These are phyloP conservation scores for Globisporangium nagaii DNA, from an alignment of 352 stramenopile species.

Conservation along the genomic window DNA sequence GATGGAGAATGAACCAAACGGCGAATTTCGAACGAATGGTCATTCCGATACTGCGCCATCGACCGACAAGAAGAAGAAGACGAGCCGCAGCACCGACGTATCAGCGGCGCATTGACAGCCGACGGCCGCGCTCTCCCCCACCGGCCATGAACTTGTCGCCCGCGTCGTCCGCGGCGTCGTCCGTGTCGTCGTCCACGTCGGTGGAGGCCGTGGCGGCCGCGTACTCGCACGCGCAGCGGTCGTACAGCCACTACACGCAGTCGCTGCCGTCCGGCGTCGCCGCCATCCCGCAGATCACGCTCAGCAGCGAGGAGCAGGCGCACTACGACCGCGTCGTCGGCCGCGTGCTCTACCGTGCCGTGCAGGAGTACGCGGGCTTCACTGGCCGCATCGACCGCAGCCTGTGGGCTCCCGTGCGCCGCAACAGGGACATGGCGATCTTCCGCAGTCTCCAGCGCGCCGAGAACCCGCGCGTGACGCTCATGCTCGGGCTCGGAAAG, in stretches of 20 bases:
- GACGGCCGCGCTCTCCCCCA: no score
- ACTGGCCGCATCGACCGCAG: conserved; percentile 12
- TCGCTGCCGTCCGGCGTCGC: neutral
- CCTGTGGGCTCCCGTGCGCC: conserved; percentile 34
- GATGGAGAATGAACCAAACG: no score
- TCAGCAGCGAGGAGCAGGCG: conserved; percentile 21
- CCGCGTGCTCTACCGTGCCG: conserved; percentile 20
- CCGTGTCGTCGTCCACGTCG: conserved; percentile 17
- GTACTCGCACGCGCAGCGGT: conserved; percentile 12
- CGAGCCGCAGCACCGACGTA: no score
- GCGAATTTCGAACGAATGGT: no score
- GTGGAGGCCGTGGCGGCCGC: conserved; percentile 1
- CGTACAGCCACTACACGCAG: neutral
- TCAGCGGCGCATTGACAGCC: no score
- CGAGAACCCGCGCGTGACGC: conserved; percentile 20
- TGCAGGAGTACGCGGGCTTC: conserved; percentile 20
- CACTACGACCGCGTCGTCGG: conserved; percentile 22
- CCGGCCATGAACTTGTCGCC: no score
- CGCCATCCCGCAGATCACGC: neutral
- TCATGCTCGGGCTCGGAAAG: conserved; percentile 26
- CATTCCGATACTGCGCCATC: no score
- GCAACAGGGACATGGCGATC: conserved; percentile 30
- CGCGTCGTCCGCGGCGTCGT: conserved; percentile 3
- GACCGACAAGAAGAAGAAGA: no score
- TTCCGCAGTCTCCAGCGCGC: conserved; percentile 42